Conservation (phyloP, 306 rosid species). For the Ormosia semicastrata region DNA sequence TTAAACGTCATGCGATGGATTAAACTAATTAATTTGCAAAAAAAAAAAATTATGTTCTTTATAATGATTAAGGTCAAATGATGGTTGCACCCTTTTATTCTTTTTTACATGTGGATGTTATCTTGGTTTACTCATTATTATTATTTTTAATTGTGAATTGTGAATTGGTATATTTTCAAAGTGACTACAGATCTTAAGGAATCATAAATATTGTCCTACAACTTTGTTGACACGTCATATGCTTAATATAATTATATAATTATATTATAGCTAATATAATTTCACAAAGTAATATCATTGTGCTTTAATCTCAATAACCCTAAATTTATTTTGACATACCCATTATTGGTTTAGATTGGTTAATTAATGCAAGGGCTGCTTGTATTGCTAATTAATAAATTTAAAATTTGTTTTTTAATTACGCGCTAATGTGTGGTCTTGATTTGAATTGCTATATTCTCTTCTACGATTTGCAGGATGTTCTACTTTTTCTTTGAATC, state of each 20-base stretch:
- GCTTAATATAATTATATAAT: background rate
- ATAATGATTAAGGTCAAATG: background rate
- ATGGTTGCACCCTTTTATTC: background rate
- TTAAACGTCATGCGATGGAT: background rate
- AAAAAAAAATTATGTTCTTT: background rate
- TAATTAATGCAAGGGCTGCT: background rate
- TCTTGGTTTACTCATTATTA: background rate
- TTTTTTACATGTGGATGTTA: background rate
- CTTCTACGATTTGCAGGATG: conserved; percentile 51
- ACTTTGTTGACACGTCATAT: background rate
- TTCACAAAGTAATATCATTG: background rate
- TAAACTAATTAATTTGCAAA: background rate
- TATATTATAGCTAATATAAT: background rate
- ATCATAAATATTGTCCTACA: background rate
- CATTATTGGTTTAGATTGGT: background rate
- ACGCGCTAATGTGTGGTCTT: background rate
- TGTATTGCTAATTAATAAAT: background rate
- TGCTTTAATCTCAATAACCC: background rate
- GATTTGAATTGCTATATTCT: background rate
- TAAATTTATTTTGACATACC: background rate
- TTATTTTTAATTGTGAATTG: background rate
- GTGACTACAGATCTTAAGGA: background rate
- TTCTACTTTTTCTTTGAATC: conserved; percentile 94
- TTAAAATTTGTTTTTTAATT: background rate
- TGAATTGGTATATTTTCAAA: background rate